Evolutionary conservation across 2,329 filamentous ascomycete genomes (phyloP), one percentile per base, ranked within the genome.

Genomic region (Lizonia empirigonia): DNA sequence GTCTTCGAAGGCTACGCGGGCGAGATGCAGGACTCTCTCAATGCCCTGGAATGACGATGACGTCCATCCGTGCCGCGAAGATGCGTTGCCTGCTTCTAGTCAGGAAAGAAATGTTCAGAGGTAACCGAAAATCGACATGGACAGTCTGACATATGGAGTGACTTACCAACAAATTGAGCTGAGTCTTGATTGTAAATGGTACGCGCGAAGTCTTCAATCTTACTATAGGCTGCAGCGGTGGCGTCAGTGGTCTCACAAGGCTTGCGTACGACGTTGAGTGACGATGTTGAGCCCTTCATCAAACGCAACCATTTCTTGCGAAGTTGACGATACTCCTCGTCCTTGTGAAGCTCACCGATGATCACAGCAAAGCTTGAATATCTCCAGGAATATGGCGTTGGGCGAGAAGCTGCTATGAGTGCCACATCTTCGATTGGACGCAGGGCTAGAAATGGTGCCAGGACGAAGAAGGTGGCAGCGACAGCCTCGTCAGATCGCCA

Each of bases 1-100:
- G 12, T 46, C 16, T 12, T 63, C 54, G 27, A 45, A 50, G 5
- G 54, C 52, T 1, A 59, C 20, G 2, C 58, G 44, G 9, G 55
- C 50, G 19, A 56, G 19, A n/a, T 60, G 58, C 10, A 58, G 15
- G 1, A 54, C 42, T 12, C 52, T 38, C 6, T 50, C 50, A 1
- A 53, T 39, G 4, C 45, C 42, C 8, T 20, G 33, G 26, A 60
- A 60, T 2, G 48, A 15, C 4, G 19, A 37, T 5, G 7, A 18
- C 2, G 38, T 44, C 52, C 49, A 55, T 6, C 18, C 24, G 3
- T 47, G 29, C 13, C 26, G 39, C 4, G 18, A 5, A 22, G 9
- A 15, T 15, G 29, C n/a, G n/a, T n/a, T 22, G 7, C 15, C 44
- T 47, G 12, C 1, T 2, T 6, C 2, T 23, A 15, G 13, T 38